Conservation (phyloP, 169 alveolate genomes). For the Nephromyces sp. region DNA sequence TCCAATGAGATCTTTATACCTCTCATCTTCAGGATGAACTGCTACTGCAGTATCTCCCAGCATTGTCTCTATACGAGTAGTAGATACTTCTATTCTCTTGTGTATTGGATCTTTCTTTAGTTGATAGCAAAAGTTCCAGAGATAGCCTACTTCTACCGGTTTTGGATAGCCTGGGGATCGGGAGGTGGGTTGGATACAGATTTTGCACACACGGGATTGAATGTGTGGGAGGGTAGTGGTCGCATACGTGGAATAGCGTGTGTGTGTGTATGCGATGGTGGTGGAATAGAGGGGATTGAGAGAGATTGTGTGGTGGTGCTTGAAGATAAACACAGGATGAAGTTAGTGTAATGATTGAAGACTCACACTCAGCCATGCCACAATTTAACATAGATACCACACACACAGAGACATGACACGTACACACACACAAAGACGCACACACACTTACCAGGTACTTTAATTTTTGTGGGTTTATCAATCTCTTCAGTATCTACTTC, state of each 20-base stretch:
- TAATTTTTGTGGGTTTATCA: conserved; percentile 36
- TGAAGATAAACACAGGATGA: too few species aligned
- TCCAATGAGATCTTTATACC: conserved; percentile 86
- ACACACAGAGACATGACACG: too few species aligned
- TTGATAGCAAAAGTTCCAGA: conserved; percentile 87
- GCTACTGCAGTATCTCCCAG: conserved; percentile 99
- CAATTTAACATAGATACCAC: too few species aligned
- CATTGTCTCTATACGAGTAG: conserved; percentile 99
- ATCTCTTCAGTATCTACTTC: conserved; percentile 94
- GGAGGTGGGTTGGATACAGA: not conserved
- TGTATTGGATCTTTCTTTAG: conserved; percentile 75
- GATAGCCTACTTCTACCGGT: conserved; percentile 92
- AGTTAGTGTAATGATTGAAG: too few species aligned
- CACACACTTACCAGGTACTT: conserved; percentile 38
- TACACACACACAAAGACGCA: too few species aligned
- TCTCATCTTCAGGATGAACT: conserved; percentile 95
- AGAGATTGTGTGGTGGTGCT: too few species aligned
- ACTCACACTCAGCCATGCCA: too few species aligned
- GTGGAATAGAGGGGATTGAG: too few species aligned
- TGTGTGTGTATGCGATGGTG: too few species aligned
- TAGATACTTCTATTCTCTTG: conserved; percentile 65
- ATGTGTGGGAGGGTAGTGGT: too few species aligned
- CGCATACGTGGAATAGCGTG: too few species aligned
- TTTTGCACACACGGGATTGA: too few species aligned
- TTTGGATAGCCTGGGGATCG: conserved; percentile 72